phyloP scores from a whole-genome alignment of 768 basidiomycete genomes.

The Sporobolomyces roseus region DNA sequence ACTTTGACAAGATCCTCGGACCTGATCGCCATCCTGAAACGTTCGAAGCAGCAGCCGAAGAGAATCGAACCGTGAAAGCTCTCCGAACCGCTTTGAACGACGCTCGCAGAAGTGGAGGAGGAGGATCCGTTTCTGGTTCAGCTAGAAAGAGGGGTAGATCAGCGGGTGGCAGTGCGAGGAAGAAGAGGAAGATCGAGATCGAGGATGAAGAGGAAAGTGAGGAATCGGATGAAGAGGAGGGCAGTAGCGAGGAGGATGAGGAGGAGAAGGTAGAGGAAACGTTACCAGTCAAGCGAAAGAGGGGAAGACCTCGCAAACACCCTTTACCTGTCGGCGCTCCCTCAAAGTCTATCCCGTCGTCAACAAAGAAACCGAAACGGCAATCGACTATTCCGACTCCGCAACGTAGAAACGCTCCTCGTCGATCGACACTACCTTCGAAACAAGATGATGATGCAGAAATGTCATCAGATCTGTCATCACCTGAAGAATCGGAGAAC shows the following conservation, averaged over 20 bases:
- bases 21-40: slow-evolving; percentile 5
- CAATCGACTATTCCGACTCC: too few relatives aligned
- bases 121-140: too few relatives aligned
- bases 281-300: too few relatives aligned
- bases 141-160: not conserved
- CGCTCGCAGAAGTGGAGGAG: not conserved
- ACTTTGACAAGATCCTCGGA: slow-evolving; percentile 22
- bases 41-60: not conserved
- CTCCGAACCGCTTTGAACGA: not conserved
- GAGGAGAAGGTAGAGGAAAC: not conserved
- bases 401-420: too few relatives aligned
- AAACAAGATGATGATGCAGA: too few relatives aligned
- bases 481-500: not conserved
- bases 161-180: not conserved
- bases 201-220: not conserved
- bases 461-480: too few relatives aligned
- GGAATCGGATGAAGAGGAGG: too few relatives aligned
- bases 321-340: not conserved
- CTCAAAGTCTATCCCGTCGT: not conserved
- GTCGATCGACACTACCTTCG: too few relatives aligned
- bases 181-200: not conserved
- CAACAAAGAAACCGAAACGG: not conserved
- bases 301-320: not conserved
- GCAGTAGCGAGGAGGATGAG: slow-evolving; percentile 1
- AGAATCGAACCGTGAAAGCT: not conserved